phyloP scores from a whole-genome alignment of 345 rosid species.

The Lumnitzera littorea region DNA sequence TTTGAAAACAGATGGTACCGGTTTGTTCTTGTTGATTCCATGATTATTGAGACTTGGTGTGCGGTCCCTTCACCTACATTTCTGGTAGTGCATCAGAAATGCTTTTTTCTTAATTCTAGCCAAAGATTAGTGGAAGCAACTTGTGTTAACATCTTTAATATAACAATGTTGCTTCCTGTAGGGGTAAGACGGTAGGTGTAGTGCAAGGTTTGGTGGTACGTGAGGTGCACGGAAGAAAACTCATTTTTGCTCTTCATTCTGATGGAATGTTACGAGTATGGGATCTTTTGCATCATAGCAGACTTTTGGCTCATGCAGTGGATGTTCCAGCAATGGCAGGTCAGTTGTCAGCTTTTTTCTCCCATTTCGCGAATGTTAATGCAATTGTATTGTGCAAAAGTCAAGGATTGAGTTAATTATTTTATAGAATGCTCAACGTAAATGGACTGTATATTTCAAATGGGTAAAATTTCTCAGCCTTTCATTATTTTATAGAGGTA shows the following conservation, averaged over 20 bases:
- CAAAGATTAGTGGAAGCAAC: neutral
- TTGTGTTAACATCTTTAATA: neutral
- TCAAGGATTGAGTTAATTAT: too few species aligned
- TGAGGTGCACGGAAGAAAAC: slow-evolving; percentile 40
- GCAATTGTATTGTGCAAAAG: too few species aligned
- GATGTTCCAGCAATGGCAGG: slow-evolving; percentile 50
- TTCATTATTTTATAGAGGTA: too few species aligned
- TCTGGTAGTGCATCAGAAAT: too few species aligned
- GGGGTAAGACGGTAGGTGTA: slow-evolving; percentile 56
- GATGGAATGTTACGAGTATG: slow-evolving; percentile 69
- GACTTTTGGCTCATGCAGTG: slow-evolving; percentile 47
- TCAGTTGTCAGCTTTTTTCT: slow-evolving; percentile 15
- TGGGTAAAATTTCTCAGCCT: too few species aligned
- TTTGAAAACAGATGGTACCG: too few species aligned
- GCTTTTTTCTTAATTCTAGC: too few species aligned
- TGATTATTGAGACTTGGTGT: too few species aligned
- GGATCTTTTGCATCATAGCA: slow-evolving; percentile 48
- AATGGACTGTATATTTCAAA: too few species aligned
- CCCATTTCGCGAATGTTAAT: neutral
- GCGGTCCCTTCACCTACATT: too few species aligned
- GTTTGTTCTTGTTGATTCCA: too few species aligned
- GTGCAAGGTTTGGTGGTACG: slow-evolving; percentile 57
- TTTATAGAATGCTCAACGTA: too few species aligned
- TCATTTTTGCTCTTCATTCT: slow-evolving; percentile 56
- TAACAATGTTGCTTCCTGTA: slow-evolving; percentile 20